Percentiles rank a stretch among this genome's conserved stretches.
Evolutionary conservation across 2,329 filamentous ascomycete genomes (phyloP).

Genomic region (Xenoacremonium recifei): DNA sequence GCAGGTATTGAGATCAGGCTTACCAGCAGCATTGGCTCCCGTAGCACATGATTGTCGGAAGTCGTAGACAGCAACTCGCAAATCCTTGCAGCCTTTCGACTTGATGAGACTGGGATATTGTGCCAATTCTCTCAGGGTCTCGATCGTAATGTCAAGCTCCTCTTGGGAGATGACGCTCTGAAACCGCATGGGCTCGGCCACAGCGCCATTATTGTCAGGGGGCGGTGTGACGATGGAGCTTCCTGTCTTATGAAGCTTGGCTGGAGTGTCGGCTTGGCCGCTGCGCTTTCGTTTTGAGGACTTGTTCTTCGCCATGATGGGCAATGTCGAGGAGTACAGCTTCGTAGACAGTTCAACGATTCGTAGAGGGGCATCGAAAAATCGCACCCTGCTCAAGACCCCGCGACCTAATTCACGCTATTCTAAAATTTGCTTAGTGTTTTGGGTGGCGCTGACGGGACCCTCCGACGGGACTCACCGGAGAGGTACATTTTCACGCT

Average conservation of each 20-base stretch:
- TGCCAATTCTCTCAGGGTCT: slow-evolving; percentile 59
- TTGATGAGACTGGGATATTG: slow-evolving; percentile 63
- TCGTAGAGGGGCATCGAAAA: too few relatives aligned
- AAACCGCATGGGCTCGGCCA: slow-evolving; percentile 47
- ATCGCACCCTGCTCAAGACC: too few relatives aligned
- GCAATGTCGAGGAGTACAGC: too few relatives aligned
- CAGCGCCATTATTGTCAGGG: slow-evolving; percentile 32
- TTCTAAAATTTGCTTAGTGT: too few relatives aligned
- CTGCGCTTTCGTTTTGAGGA: slow-evolving; percentile 45
- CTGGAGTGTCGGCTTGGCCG: slow-evolving; percentile 31
- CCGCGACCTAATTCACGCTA: too few relatives aligned
- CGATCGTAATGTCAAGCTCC: slow-evolving; percentile 65
- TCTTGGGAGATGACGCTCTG: slow-evolving; percentile 58
- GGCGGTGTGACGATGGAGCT: slow-evolving; percentile 31
- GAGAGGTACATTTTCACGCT: too few relatives aligned
- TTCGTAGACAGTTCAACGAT: too few relatives aligned
- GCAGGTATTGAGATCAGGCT: slow-evolving; percentile 1
- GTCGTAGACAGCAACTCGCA: slow-evolving; percentile 65
- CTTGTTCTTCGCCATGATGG: slow-evolving; percentile 45
- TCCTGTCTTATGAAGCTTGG: slow-evolving; percentile 38
- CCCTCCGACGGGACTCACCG: too few relatives aligned
- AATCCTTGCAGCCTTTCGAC: slow-evolving; percentile 64
- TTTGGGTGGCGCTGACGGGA: too few relatives aligned
- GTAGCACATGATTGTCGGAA: slow-evolving; percentile 69
- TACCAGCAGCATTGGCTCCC: slow-evolving; percentile 57